A percentile compares a stretch with the other conserved stretches of the same genome.
Evolutionary conservation across 441 rosid genomes (phyloP).

Genomic region (Erysimum cheiri): DNA sequence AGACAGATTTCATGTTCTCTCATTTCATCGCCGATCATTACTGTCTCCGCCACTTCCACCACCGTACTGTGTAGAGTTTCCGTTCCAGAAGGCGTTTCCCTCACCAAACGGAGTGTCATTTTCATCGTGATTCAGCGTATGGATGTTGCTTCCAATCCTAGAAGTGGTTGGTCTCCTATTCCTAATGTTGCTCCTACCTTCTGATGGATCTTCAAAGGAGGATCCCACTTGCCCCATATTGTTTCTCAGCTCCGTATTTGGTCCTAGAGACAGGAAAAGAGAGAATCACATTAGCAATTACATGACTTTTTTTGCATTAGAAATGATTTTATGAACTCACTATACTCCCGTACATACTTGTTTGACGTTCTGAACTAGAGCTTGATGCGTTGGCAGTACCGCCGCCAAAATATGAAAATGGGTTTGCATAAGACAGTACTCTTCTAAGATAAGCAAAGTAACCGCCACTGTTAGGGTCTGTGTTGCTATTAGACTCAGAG

Average conservation of each 20-base stretch:
- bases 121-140: constrained; percentile 72
- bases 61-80: constrained; percentile 88
- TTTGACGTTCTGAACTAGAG: constrained; percentile 52
- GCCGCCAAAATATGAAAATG: constrained; percentile 79
- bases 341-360: constrained; percentile 53
- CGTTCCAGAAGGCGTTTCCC: constrained; percentile 86
- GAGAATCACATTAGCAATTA: constrained; percentile 22
- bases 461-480: constrained; percentile 58
- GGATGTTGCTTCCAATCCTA: constrained; percentile 71
- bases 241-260: constrained; percentile 54
- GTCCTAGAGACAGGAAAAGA: constrained; percentile 48
- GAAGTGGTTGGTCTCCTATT: constrained; percentile 56
- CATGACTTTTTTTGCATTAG: constrained; percentile 11
- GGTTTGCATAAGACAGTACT: constrained; percentile 73
- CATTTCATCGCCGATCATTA: constrained; percentile 38
- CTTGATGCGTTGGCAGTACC: constrained; percentile 52
- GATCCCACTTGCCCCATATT: constrained; percentile 45
- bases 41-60: constrained; percentile 46
- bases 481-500: constrained; percentile 41
- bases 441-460: constrained; percentile 64
- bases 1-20: not conserved
- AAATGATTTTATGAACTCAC: constrained; percentile 43
- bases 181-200: constrained; percentile 48
- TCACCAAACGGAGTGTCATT: constrained; percentile 60
- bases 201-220: constrained; percentile 43